Evolutionary conservation across 2,329 filamentous ascomycete genomes (phyloP), one percentile per base, ranked within the genome.

Genomic region (Fusarium irregulare): DNA sequence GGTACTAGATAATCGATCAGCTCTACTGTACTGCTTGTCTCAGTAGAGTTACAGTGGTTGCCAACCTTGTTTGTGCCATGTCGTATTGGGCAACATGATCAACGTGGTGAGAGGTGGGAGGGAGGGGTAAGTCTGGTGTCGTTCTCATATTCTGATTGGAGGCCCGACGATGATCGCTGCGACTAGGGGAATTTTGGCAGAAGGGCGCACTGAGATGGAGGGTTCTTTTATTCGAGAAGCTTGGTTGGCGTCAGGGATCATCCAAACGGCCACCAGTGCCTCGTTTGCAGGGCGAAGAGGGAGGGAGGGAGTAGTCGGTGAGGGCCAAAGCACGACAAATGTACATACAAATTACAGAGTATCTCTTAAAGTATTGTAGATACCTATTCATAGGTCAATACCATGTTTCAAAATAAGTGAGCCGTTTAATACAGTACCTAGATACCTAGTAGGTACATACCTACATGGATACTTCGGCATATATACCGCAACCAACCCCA

Each of bases 161-260:
- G 67, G 20, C 14, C 13, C 25, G 57, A 58, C 53, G 67, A 67
- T 70, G 53, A 58, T 64, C 62, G 23, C 66, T 57, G 53, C 49
- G 48, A 61, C 60, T 70, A 70, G 66, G 62, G 66, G 57, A 62
- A 62, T 69, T 69, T 60, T 60, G 42, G 20, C 32, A 65, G 42
- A 60, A 53, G 53, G 45, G 59, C 58, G 60, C 65, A 53, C 46
- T 49, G 40, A 53, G 49, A 49, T 55, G 48, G 54, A 58, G 48
- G 55, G 66, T 70, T 70, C 67, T 68, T 70, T 68, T 70, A 67
- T 70, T 70, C 67, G 66, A 70, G 67, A 70, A 70, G 67, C 48
- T 70, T 53, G 57, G 47, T 46, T 40, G 46, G 34, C 25, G 48
- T 34, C 67, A 70, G 54, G 67, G 67, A 68, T 70, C 50, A 34